phyloP scores from a whole-genome alignment of 1,284 basidiomycete species.

The Stygiomarasmius scandens region DNA sequence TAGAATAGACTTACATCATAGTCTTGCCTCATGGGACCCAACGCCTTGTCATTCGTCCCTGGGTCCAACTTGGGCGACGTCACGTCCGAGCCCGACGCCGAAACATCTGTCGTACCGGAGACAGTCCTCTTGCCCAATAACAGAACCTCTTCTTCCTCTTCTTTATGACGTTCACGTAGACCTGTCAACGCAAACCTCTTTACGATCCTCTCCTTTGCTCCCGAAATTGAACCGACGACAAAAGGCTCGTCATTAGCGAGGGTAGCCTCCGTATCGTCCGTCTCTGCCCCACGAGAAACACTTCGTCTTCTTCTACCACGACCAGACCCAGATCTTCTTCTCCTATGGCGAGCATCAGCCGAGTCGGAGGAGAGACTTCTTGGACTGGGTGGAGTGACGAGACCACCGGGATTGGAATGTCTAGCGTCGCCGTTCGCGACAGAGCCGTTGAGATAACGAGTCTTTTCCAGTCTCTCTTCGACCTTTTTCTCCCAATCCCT shows the following conservation, averaged over 20 bases:
- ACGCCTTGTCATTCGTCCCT: neutral
- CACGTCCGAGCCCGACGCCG: too few relatives aligned
- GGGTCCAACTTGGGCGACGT: too few relatives aligned
- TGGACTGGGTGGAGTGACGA: constrained; percentile 76
- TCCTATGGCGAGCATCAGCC: constrained; percentile 35
- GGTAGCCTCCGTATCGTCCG: constrained; percentile 30
- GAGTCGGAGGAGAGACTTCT: constrained; percentile 69
- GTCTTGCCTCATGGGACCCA: neutral
- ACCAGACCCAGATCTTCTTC: constrained; percentile 28
- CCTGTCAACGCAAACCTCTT: too few relatives aligned
- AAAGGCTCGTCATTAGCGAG: constrained; percentile 26
- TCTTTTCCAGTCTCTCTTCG: constrained; percentile 47
- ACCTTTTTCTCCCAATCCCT: constrained; percentile 75
- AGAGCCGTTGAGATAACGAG: constrained; percentile 5
- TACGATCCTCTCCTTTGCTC: too few relatives aligned
- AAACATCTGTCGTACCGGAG: too few relatives aligned
- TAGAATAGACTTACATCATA: neutral
- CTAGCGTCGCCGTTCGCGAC: constrained; percentile 20
- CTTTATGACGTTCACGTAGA: too few relatives aligned
- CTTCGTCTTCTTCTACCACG: constrained; percentile 16
- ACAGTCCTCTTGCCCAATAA: too few relatives aligned
- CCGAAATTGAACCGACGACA: too few relatives aligned
- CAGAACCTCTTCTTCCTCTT: too few relatives aligned
- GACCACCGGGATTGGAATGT: constrained; percentile 39
- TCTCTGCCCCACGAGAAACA: constrained; percentile 24